These are phyloP conservation scores for Coemansia sp. DNA, from an alignment of 192 early-diverging fungal genomes.

Conservation along the genomic window DNA sequence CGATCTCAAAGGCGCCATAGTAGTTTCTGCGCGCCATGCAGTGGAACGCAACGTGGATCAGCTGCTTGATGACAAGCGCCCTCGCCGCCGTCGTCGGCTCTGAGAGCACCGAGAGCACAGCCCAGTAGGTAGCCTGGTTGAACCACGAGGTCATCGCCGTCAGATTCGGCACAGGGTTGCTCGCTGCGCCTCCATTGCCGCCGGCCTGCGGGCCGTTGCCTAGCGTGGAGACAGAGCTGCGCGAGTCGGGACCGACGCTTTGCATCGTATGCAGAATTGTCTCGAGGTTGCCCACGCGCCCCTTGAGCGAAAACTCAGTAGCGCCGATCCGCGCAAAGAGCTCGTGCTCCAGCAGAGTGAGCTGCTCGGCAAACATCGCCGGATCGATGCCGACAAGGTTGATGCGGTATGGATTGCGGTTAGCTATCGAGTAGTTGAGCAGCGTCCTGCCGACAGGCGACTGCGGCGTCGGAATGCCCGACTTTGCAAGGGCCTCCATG, in stretches of 20 bases:
- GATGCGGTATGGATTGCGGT: slow-evolving; percentile 50
- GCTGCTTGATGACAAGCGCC: slow-evolving; percentile 46
- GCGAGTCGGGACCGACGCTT: slow-evolving; percentile 26
- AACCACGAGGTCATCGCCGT: slow-evolving; percentile 55
- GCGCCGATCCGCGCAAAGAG: slow-evolving; percentile 63
- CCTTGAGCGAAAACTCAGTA: slow-evolving; percentile 62
- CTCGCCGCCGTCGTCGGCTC: slow-evolving; percentile 44
- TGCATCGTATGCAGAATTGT: slow-evolving; percentile 53
- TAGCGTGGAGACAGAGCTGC: slow-evolving; percentile 19
- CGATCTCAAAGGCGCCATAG: slow-evolving; percentile 55
- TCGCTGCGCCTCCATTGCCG: neutral
- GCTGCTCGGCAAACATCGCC: slow-evolving; percentile 64
- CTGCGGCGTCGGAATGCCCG: slow-evolving; percentile 53
- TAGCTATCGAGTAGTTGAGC: slow-evolving; percentile 47
- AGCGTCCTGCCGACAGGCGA: slow-evolving; percentile 44
- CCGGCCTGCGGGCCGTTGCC: slow-evolving; percentile 15
- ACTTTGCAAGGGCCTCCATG: slow-evolving; percentile 53
- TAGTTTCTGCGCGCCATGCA: slow-evolving; percentile 55
- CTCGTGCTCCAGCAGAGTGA: slow-evolving; percentile 72
- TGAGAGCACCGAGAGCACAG: slow-evolving; percentile 44
- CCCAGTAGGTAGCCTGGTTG: slow-evolving; percentile 57
- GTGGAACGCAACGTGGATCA: slow-evolving; percentile 54
- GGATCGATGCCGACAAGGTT: slow-evolving; percentile 57
- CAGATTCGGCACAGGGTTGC: slow-evolving; percentile 47
- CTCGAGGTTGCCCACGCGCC: slow-evolving; percentile 47